Evolutionary conservation across 768 basidiomycete species (phyloP).

Genomic region (Hortiboletus campestris): DNA sequence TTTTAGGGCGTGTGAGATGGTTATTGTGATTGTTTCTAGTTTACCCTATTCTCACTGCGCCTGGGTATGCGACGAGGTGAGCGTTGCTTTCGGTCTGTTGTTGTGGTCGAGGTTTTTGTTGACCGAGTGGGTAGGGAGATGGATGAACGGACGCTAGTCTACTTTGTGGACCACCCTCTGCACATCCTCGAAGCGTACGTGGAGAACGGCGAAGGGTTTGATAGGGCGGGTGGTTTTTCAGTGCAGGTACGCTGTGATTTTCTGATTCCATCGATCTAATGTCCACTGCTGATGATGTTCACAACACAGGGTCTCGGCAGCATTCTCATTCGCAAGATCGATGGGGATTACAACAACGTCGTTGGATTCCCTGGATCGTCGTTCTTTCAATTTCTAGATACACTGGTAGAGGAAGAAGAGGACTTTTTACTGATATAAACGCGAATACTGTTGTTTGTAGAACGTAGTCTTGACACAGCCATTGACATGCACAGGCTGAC

Average conservation of each 20-base stretch:
- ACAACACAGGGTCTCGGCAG: slow-evolving; percentile 72
- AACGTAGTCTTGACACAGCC: not conserved
- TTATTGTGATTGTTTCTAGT: slow-evolving; percentile 36
- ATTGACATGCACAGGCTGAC: not conserved
- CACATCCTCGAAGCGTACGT: slow-evolving; percentile 75
- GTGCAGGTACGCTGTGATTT: slow-evolving; percentile 59
- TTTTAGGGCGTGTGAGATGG: not conserved
- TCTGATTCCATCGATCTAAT: not conserved
- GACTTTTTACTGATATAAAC: slow-evolving; percentile 55
- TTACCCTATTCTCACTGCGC: slow-evolving; percentile 71
- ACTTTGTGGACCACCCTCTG: slow-evolving; percentile 64
- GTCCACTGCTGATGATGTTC: not conserved
- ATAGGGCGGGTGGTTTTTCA: slow-evolving; percentile 93
- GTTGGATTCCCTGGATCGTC: slow-evolving; percentile 91
- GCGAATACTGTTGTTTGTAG: no score
- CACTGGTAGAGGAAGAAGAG: slow-evolving; percentile 69
- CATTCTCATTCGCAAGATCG: slow-evolving; percentile 76
- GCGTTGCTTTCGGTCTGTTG: slow-evolving; percentile 3
- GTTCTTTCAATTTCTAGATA: slow-evolving; percentile 72
- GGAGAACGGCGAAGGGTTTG: slow-evolving; percentile 79
- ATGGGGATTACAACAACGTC: slow-evolving; percentile 88
- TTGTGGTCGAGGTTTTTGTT: not conserved
- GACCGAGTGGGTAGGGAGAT: slow-evolving; percentile 51
- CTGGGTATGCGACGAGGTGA: slow-evolving; percentile 73
- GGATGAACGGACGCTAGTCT: slow-evolving; percentile 77